phyloP scores from a whole-genome alignment of 148 eudicot species.

The Rhododendron molle region DNA sequence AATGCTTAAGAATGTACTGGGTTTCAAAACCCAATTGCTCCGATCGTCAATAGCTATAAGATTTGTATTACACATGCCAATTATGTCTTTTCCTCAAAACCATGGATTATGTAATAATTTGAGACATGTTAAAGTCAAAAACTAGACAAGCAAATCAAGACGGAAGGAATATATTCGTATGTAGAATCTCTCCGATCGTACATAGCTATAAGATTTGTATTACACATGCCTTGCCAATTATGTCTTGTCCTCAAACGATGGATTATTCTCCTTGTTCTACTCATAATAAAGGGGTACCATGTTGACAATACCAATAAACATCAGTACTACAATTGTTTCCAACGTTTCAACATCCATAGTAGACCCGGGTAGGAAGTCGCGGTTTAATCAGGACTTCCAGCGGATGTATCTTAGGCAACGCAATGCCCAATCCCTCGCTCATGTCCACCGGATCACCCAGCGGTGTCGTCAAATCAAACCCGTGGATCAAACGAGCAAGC shows the following conservation, averaged over 20 bases:
- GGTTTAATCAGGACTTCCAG: conserved; percentile 18
- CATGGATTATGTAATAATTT: no score
- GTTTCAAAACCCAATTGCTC: no score
- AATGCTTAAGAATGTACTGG: no score
- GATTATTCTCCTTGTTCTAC: neutral
- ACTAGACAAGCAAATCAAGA: no score
- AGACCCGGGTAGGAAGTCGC: conserved; percentile 14
- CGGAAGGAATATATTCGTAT: no score
- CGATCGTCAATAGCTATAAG: no score
- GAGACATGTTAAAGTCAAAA: no score
- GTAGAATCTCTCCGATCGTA: no score
- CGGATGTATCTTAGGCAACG: conserved; percentile 22
- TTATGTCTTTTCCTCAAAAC: no score
- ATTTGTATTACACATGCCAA: no score
- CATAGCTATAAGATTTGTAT: no score
- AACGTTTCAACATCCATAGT: neutral
- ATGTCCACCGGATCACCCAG: conserved; percentile 22
- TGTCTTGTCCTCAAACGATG: neutral
- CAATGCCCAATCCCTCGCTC: conserved; percentile 17
- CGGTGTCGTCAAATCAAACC: conserved; percentile 25
- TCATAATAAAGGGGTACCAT: neutral
- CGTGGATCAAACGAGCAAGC: conserved; percentile 37
- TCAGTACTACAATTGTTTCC: neutral
- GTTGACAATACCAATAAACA: neutral
- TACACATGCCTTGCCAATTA: neutral